Evolutionary conservation across 768 basidiomycete genomes (phyloP).

Genomic region (Naganishia randhawae): DNA sequence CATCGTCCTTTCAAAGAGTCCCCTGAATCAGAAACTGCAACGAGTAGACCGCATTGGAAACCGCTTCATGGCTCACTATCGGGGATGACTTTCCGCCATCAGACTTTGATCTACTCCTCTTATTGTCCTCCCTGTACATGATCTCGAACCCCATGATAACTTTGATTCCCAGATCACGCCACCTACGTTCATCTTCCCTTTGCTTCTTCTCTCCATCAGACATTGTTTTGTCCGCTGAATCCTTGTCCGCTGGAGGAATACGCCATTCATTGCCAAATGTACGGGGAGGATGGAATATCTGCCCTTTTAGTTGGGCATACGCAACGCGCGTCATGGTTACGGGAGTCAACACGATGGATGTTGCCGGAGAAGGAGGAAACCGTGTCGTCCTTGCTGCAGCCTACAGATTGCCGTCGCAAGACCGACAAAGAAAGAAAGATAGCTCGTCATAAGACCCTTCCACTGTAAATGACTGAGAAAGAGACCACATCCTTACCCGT

Average conservation of each 20-base stretch:
- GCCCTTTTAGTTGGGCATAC: slow-evolving; percentile 87
- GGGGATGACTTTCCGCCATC: neutral
- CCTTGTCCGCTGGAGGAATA: slow-evolving; percentile 13
- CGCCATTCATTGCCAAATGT: slow-evolving; percentile 64
- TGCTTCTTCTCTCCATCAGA: slow-evolving; percentile 52
- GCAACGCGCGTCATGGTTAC: slow-evolving; percentile 82
- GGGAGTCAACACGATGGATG: slow-evolving; percentile 55
- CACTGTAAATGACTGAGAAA: slow-evolving; percentile 40
- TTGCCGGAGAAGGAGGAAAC: neutral
- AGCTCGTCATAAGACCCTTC: too few relatives aligned
- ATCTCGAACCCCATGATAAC: slow-evolving; percentile 98
- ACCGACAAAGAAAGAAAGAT: too few relatives aligned
- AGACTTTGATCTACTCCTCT: slow-evolving; percentile 36
- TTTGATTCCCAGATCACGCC: slow-evolving; percentile 88
- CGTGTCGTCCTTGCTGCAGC: slow-evolving; percentile 5
- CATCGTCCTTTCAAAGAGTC: neutral
- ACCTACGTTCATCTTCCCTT: slow-evolving; percentile 66
- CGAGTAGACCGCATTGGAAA: neutral
- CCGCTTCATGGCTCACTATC: neutral
- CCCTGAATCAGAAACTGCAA: neutral
- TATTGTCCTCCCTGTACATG: slow-evolving; percentile 74
- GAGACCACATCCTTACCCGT: slow-evolving; percentile 58
- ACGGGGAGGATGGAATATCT: slow-evolving; percentile 87
- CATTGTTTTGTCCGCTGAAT: slow-evolving; percentile 2
- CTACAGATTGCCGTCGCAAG: neutral